Base-by-base conservation (phyloP, 345 rosid genomes). In the Sisymbrium irio region DNA sequence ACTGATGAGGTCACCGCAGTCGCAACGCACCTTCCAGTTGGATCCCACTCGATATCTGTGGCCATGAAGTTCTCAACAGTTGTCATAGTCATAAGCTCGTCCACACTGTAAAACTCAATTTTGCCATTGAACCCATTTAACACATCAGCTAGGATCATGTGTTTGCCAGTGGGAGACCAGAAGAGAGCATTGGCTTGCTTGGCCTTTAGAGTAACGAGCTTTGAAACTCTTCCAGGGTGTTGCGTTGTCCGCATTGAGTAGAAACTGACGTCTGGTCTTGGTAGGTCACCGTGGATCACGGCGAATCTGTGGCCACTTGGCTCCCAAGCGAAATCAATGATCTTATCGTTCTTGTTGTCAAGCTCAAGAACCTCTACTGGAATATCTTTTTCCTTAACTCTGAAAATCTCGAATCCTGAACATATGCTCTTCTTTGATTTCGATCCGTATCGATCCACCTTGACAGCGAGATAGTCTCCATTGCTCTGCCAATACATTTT, bases 331-430 rank as follows among this genome's bases (percentile, higher is more conserved):
- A 95, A 95, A 60, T 92, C 97, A 70, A 92, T 88, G 47, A 95
- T 89, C 86, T 95, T 95, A 55, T 92, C 99, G 28, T 86, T 90
- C 85, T 92, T 95, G 72, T 95, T 95, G 72, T 95, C 99, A 55
- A 95, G 89, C 87, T 95, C 99, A 81, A 95, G 84, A 65, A 95
- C 96, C 86, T 95, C 99, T 28, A 90, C 92, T 6, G 99, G 98
- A 55, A 95, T 92, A 65, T 95, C 97, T 22, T 92, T 86, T 73
- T 95, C 98, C 69, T 90, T 90, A 53, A 95, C 90, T 47, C 98
- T 84, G 85, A 95, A 90, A 74, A 95, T 90, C 82, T 95, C 99
- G 68, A 95, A 92, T 25, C 98, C 99, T 20, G 99, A 88, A 73
- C 87, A 90, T 1, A 98, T 95, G 80, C 94, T 90, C 76, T 89